These are phyloP conservation scores for Echeveria elegans DNA, from an alignment of 164 flowering plant genomes.

Conservation along the genomic window DNA sequence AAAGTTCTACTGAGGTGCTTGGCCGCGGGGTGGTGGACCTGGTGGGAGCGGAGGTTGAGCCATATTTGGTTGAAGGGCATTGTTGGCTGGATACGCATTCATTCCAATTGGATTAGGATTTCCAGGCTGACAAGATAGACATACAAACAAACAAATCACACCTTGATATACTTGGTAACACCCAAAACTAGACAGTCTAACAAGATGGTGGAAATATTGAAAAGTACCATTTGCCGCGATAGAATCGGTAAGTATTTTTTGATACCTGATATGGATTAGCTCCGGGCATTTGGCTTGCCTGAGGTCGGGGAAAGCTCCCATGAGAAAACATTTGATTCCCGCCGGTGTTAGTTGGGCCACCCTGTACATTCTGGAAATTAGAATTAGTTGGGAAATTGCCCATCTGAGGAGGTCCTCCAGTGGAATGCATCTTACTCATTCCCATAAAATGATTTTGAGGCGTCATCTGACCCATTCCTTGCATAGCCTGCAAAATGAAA, in stretches of 20 bases:
- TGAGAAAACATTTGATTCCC: constrained; percentile 66
- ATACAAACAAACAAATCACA: constrained; percentile 3
- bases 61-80: background rate
- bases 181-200: too few relatives aligned
- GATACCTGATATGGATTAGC: constrained; percentile 75
- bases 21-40: constrained; percentile 61
- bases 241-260: background rate
- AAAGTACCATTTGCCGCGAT: background rate
- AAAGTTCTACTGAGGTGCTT: constrained; percentile 9
- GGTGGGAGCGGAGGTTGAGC: constrained; percentile 32
- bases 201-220: background rate
- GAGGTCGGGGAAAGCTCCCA: constrained; percentile 61
- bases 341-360: constrained; percentile 47
- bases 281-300: constrained; percentile 73
- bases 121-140: constrained; percentile 31
- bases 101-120: constrained; percentile 32
- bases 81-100: constrained; percentile 27
- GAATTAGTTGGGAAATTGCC: constrained; percentile 51
- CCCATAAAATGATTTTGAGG: constrained; percentile 76
- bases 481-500: constrained; percentile 47
- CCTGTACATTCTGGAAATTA: constrained; percentile 55
- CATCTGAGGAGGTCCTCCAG: constrained; percentile 35
- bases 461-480: constrained; percentile 72
- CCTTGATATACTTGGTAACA: background rate
- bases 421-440: constrained; percentile 69